These are phyloP conservation scores for Balansia obtecta DNA, from an alignment of 2,329 filamentous ascomycete genomes.

Conservation along the genomic window DNA sequence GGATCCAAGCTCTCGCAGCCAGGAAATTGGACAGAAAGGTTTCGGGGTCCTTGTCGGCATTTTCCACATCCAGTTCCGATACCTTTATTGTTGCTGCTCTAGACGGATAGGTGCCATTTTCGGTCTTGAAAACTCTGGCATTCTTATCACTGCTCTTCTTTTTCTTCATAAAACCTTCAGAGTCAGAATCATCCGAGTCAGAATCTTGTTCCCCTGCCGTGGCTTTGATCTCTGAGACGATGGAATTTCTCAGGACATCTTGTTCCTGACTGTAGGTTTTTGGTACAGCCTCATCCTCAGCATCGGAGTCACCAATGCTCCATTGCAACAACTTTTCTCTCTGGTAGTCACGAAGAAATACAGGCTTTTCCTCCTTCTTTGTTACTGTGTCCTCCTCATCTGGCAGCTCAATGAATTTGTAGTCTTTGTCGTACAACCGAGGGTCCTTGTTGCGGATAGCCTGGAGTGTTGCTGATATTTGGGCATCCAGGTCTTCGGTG, in stretches of 20 bases:
- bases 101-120: slow-evolving; percentile 44
- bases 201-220: slow-evolving; percentile 32
- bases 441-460: slow-evolving; percentile 89
- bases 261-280: slow-evolving; percentile 83
- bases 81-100: slow-evolving; percentile 33
- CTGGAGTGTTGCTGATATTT: slow-evolving; percentile 76
- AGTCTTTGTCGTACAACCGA: slow-evolving; percentile 69
- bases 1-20: slow-evolving; percentile 80
- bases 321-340: slow-evolving; percentile 76
- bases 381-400: slow-evolving; percentile 30
- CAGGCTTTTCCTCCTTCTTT: slow-evolving; percentile 64
- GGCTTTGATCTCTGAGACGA: slow-evolving; percentile 71
- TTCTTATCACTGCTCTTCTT: slow-evolving; percentile 37
- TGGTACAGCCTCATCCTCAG: slow-evolving; percentile 44
- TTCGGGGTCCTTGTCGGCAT: slow-evolving; percentile 81
- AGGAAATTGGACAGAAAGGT: slow-evolving; percentile 92
- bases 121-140: slow-evolving; percentile 18
- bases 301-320: slow-evolving; percentile 44
- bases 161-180: slow-evolving; percentile 59
- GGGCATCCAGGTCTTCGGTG: slow-evolving; percentile 71
- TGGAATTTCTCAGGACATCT: slow-evolving; percentile 62
- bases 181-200: slow-evolving; percentile 33
- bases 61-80: slow-evolving; percentile 52
- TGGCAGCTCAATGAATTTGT: slow-evolving; percentile 65
- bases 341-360: slow-evolving; percentile 84